These are phyloP conservation scores for Monosporascus sp. DNA, from an alignment of 2,329 filamentous ascomycete species.

Conservation along the genomic window DNA sequence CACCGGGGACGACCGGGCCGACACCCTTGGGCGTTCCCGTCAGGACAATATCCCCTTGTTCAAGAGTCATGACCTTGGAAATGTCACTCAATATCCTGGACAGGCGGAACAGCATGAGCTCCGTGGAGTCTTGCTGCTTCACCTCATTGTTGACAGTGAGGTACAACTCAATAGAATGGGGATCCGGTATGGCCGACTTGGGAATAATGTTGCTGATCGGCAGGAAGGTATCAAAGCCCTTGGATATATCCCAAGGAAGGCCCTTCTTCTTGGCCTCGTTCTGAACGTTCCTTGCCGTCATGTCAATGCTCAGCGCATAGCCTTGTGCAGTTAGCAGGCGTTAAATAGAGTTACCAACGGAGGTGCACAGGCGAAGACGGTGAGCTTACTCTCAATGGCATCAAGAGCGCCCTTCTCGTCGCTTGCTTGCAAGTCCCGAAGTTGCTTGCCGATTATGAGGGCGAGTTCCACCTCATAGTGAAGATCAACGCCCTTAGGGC, in stretches of 20 bases:
- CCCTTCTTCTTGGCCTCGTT: constrained; percentile 97
- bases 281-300: constrained; percentile 94
- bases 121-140: constrained; percentile 82
- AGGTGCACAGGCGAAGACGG: background rate
- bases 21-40: constrained; percentile 98
- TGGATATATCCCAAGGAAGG: constrained; percentile 91
- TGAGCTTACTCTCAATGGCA: constrained; percentile 65
- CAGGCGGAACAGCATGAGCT: constrained; percentile 89
- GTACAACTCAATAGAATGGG: constrained; percentile 82
- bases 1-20: constrained; percentile 75
- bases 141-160: constrained; percentile 75
- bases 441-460: constrained; percentile 75
- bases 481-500: constrained; percentile 75
- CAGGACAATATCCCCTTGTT: constrained; percentile 85
- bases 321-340: constrained; percentile 36
- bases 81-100: constrained; percentile 86
- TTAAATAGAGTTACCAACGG: background rate
- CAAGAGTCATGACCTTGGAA: constrained; percentile 88
- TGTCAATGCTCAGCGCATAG: constrained; percentile 90
- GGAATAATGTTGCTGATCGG: constrained; percentile 78
- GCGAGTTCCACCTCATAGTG: constrained; percentile 96
- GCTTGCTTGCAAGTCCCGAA: constrained; percentile 69
- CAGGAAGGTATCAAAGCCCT: constrained; percentile 97
- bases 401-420: constrained; percentile 73
- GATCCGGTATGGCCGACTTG: constrained; percentile 75